Conservation (phyloP, 495 filamentous ascomycete genomes). For the Cudoniella acicularis region DNA sequence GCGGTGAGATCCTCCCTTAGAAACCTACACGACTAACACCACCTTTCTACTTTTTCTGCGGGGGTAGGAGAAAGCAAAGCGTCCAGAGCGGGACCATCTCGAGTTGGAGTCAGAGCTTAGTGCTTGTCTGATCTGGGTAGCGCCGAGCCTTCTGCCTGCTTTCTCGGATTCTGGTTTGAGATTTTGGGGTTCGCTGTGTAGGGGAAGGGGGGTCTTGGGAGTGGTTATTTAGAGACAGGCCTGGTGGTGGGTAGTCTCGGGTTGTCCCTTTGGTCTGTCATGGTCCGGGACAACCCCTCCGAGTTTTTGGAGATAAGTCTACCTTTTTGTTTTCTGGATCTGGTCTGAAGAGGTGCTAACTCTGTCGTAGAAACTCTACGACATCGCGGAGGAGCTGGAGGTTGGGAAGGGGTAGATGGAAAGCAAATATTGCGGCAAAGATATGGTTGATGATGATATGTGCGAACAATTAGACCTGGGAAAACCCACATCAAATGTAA, state of each 20-base stretch:
- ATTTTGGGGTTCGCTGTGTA: conserved; percentile 26
- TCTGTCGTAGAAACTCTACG: conserved; percentile 12
- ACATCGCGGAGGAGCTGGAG: too few relatives aligned
- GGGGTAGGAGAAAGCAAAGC: conserved; percentile 12
- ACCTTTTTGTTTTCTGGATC: conserved; percentile 20
- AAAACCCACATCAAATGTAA: too few relatives aligned
- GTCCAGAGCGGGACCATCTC: conserved; percentile 70
- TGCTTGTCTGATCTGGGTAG: conserved; percentile 65
- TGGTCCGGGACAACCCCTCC: conserved; percentile 50
- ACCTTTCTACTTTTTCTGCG: not conserved
- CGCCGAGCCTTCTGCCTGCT: conserved; percentile 16
- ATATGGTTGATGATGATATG: too few relatives aligned
- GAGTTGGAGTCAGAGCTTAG: conserved; percentile 95
- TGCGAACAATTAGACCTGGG: too few relatives aligned
- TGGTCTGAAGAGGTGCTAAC: conserved; percentile 34
- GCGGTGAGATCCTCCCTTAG: conserved; percentile 18
- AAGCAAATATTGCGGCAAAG: too few relatives aligned
- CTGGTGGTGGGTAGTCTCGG: conserved; percentile 38
- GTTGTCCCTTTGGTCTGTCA: conserved; percentile 37
- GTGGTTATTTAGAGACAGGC: conserved; percentile 35
- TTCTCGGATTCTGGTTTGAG: conserved; percentile 13
- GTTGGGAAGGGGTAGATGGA: too few relatives aligned
- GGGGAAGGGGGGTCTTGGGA: conserved; percentile 16
- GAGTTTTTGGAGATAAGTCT: conserved; percentile 63
- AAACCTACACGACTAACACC: conserved; percentile 14